Evolutionary conservation across 345 rosid genomes (phyloP).

Genomic region (Eucalyptus coolabah): DNA sequence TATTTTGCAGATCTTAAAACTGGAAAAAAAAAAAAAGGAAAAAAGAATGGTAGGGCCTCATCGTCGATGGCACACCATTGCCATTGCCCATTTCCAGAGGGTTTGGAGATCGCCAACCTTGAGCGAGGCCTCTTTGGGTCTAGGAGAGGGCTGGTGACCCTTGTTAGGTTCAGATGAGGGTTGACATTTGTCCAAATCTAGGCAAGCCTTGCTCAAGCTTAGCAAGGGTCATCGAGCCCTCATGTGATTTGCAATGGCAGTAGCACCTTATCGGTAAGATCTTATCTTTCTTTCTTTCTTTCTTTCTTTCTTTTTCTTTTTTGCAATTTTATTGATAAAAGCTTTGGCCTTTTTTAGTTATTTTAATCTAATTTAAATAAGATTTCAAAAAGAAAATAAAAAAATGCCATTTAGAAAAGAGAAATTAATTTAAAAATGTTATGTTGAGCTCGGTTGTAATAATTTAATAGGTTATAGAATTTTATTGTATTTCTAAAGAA

Average conservation of each 20-base stretch:
- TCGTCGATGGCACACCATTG: background rate
- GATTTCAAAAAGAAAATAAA: too few relatives aligned
- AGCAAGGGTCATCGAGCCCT: background rate
- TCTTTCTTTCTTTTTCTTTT: too few relatives aligned
- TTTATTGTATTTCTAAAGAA: too few relatives aligned
- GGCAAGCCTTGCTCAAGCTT: background rate
- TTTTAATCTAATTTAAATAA: too few relatives aligned
- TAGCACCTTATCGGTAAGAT: fast-evolving
- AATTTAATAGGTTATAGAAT: too few relatives aligned
- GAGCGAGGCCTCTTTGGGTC: background rate
- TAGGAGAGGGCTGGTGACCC: background rate
- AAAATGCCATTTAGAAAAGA: too few relatives aligned
- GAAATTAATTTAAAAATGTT: too few relatives aligned
- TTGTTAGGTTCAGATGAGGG: fast-evolving
- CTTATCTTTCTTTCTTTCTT: background rate
- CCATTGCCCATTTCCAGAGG: background rate
- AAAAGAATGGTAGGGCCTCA: background rate
- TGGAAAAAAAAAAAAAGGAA: too few relatives aligned
- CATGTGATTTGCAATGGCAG: too few relatives aligned
- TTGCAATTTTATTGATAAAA: too few relatives aligned
- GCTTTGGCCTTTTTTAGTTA: too few relatives aligned
- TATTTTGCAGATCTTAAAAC: too few relatives aligned
- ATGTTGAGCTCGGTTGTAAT: background rate
- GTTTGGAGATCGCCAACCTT: background rate
- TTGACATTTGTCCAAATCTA: background rate